Conservation (phyloP, 1,284 basidiomycete species). For the Golubevia pallescens region DNA sequence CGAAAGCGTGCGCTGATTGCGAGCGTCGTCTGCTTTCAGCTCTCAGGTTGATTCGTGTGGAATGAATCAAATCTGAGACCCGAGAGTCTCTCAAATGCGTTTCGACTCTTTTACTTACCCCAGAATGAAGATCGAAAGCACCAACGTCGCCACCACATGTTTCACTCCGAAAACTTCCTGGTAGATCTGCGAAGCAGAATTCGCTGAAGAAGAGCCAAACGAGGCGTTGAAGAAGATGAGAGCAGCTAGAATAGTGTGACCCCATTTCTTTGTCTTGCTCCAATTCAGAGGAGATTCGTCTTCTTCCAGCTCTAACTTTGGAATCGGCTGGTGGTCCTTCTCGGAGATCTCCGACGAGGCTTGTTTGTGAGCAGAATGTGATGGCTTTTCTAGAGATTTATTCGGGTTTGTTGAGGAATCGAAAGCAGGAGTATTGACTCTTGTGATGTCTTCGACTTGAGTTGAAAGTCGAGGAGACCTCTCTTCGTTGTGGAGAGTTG, state of each 20-base stretch:
- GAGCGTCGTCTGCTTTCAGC: too few species aligned
- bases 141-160: slow-evolving; percentile 18
- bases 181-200: slow-evolving; percentile 15
- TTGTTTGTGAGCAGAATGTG: too few species aligned
- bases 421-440: not conserved
- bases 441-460: not conserved
- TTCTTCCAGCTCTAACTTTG: slow-evolving; percentile 14
- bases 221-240: slow-evolving; percentile 20
- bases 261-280: slow-evolving; percentile 21
- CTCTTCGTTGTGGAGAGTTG: too few species aligned
- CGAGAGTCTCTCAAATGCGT: slow-evolving; percentile 4
- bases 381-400: not conserved
- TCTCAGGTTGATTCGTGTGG: too few species aligned
- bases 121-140: slow-evolving; percentile 10
- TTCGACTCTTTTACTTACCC: too few species aligned
- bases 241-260: slow-evolving; percentile 21
- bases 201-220: not conserved
- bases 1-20: too few species aligned
- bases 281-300: slow-evolving; percentile 25
- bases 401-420: not conserved
- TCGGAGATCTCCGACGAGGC: too few species aligned
- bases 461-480: not conserved
- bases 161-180: slow-evolving; percentile 20
- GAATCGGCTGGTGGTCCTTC: too few species aligned
- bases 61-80: too few species aligned